These are phyloP conservation scores for Trametes gibbosa DNA, from an alignment of 768 basidiomycete species.

Conservation along the genomic window DNA sequence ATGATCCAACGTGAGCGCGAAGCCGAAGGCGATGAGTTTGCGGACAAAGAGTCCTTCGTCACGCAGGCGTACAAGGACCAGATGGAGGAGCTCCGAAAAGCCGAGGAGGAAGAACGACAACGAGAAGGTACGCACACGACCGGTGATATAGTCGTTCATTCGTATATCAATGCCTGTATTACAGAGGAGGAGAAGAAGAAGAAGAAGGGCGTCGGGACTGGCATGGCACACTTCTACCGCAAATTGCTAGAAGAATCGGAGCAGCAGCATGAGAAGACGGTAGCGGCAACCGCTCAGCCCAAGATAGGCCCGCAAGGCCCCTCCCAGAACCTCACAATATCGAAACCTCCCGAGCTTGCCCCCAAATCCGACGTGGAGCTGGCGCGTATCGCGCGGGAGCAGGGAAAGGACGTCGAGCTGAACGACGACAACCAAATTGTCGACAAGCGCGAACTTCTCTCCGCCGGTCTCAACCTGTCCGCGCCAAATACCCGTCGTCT, in stretches of 20 bases:
- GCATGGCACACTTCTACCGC: constrained; percentile 85
- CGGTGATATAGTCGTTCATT: not conserved
- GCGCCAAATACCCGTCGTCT: constrained; percentile 75
- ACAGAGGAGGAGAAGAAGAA: constrained; percentile 57
- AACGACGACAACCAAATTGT: constrained; percentile 98
- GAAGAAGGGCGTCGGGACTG: constrained; percentile 55
- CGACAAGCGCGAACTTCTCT: constrained; percentile 89
- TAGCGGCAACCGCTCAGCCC: constrained; percentile 61
- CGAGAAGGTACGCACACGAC: constrained; percentile 69
- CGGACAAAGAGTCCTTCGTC: constrained; percentile 95
- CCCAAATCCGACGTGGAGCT: constrained; percentile 72
- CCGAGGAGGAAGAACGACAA: constrained; percentile 89
- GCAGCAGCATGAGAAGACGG: constrained; percentile 80
- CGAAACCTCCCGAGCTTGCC: constrained; percentile 62
- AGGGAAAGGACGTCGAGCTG: constrained; percentile 85
- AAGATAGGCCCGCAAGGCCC: constrained; percentile 63
- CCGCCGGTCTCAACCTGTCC: constrained; percentile 89
- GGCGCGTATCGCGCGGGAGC: constrained; percentile 61
- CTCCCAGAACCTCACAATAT: constrained; percentile 68
- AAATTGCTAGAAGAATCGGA: constrained; percentile 77
- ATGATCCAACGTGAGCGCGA: constrained; percentile 94
- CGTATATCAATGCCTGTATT: not conserved
- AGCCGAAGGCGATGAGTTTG: constrained; percentile 88
- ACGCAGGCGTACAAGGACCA: constrained; percentile 97
- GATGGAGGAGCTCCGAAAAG: constrained; percentile 85